phyloP scores from a whole-genome alignment of 1,284 basidiomycete species.

The Fomitopsis palustris region DNA sequence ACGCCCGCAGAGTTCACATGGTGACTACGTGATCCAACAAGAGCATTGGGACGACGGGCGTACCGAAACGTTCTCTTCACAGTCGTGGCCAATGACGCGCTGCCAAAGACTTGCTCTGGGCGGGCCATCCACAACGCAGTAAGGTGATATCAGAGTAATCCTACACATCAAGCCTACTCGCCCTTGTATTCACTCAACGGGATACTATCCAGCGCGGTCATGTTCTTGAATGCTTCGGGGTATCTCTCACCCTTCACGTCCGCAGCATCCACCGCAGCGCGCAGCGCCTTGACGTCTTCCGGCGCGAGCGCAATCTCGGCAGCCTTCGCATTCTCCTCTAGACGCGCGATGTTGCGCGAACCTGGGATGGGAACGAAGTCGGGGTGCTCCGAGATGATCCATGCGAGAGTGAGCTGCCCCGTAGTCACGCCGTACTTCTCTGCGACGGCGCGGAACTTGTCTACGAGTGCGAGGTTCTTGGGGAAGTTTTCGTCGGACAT shows the following conservation, averaged over 20 bases:
- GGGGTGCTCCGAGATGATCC: constrained; percentile 34
- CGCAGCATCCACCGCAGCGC: constrained; percentile 1
- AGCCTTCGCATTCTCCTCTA: constrained; percentile 2
- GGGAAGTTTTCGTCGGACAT: constrained; percentile 1
- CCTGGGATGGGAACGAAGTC: constrained; percentile 36
- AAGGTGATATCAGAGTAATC: no score
- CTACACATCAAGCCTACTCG: background rate
- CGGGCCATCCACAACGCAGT: no score
- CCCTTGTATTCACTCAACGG: background rate
- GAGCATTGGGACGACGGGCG: no score
- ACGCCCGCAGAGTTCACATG: no score
- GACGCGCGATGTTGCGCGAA: constrained; percentile 2
- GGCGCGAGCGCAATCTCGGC: background rate
- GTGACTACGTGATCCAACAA: no score
- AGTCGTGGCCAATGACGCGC: no score
- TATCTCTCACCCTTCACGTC: constrained; percentile 10
- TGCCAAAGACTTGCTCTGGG: no score
- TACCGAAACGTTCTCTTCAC: no score
- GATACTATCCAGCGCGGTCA: background rate
- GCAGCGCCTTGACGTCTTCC: background rate
- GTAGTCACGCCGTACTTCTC: constrained; percentile 28
- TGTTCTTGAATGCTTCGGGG: background rate
- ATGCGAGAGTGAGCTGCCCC: constrained; percentile 39
- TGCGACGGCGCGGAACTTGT: constrained; percentile 5
- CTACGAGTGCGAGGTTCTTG: background rate